Evolutionary conservation across 768 basidiomycete species (phyloP), one percentile per base, ranked within the genome.

Genomic region (Leccinum barrowsii): DNA sequence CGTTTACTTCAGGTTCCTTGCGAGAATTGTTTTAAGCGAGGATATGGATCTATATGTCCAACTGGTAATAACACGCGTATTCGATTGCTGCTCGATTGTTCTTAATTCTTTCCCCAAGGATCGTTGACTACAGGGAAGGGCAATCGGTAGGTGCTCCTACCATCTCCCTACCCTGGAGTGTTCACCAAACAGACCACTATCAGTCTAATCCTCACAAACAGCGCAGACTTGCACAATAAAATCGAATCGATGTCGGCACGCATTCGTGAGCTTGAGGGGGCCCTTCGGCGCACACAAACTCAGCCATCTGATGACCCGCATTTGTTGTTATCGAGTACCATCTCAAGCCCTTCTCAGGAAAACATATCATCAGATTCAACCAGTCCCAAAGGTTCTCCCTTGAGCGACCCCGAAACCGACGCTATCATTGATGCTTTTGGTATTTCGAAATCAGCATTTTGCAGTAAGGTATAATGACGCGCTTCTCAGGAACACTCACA

Each of bases 31-130:
- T 81, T 82, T 22, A 85, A 86, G 57, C 78, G 89, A 65, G 89
- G 89, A 34, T 91, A 88, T 65, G 83, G 82, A 22, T 76, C 83
- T 17, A 86, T 91, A 57, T 92, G 89, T 72, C 89, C 89, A n/a
- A 83, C 86, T 56, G 89, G 89, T 86, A 62, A 61, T 26, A 21
- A 37, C 24, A 26, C n/a, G 8, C 10, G 26, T 63, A 34, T 52
- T 35, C 40, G 48, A 61, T 55, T 52, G n/a, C 28, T 37, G 13
- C 35, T 53, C 40, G 44, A 8, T 30, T 37, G 37, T 58, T 64
- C 59, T 63, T 19, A 54, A 46, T 50, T 47, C 6, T 34, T 34
- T 17, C 7, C 28, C 35, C 13, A 55, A 86, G 85, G 83, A 19
- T 79, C 78, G 8, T 73, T 84, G 59, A 79, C 80, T 4, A 78